A percentile compares a stretch with the other conserved stretches of the same genome.
phyloP scores from a whole-genome alignment of 345 rosid species.

The Orychophragmus violaceus region DNA sequence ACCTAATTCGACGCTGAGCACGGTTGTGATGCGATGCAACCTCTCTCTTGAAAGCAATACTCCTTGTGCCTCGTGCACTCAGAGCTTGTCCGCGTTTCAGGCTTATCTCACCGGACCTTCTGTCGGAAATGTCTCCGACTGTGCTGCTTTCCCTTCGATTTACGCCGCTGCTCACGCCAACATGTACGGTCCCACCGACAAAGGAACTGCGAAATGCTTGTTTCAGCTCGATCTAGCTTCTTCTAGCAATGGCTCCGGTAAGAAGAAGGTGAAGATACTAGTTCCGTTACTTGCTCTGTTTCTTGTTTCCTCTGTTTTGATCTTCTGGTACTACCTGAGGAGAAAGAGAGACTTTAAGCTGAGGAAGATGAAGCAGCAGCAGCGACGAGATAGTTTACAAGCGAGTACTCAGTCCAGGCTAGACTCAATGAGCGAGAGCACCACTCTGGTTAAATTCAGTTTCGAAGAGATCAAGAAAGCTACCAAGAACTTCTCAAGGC shows the following conservation, averaged over 20 bases:
- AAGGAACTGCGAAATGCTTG: slow-evolving; percentile 59
- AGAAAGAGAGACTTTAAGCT: slow-evolving; percentile 21
- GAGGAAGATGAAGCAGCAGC: slow-evolving; percentile 25
- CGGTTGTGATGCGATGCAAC: slow-evolving; percentile 46
- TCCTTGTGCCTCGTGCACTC: slow-evolving; percentile 69
- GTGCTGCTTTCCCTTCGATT: slow-evolving; percentile 50
- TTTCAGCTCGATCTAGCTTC: slow-evolving; percentile 39
- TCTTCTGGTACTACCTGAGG: slow-evolving; percentile 45
- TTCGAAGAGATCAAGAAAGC: slow-evolving; percentile 77
- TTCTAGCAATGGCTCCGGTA: slow-evolving; percentile 4
- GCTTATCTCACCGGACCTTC: slow-evolving; percentile 45
- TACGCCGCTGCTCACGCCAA: slow-evolving; percentile 71
- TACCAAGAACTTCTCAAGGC: slow-evolving; percentile 63
- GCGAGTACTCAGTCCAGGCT: slow-evolving; percentile 39
- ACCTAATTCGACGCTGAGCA: slow-evolving; percentile 28
- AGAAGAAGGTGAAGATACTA: slow-evolving; percentile 28
- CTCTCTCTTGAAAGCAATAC: slow-evolving; percentile 55
- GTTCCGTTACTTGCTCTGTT: slow-evolving; percentile 23
- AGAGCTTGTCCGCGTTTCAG: slow-evolving; percentile 43
- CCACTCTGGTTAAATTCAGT: slow-evolving; percentile 53
- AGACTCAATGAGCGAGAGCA: slow-evolving; percentile 59
- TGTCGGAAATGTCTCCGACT: slow-evolving; percentile 58
- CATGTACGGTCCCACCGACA: slow-evolving; percentile 57
- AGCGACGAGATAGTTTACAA: slow-evolving; percentile 27
- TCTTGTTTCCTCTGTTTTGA: slow-evolving; percentile 30